A percentile compares a stretch with the other conserved stretches of the same genome.
These are phyloP conservation scores for Asterophora parasitica DNA, from an alignment of 768 basidiomycete genomes.

Conservation along the genomic window DNA sequence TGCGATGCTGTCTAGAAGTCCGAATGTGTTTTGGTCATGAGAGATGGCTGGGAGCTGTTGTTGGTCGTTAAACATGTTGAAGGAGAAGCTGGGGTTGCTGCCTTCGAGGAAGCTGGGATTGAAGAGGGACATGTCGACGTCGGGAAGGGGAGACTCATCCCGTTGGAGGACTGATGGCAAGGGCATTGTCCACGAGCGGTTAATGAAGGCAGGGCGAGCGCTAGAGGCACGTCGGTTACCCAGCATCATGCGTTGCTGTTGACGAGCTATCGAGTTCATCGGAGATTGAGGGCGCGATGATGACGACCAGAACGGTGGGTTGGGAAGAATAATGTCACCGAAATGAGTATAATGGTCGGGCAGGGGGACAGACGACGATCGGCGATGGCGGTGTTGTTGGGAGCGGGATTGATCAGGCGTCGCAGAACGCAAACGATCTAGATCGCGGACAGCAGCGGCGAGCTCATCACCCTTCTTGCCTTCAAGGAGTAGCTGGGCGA, in stretches of 20 bases:
- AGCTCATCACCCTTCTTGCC: slow-evolving; percentile 71
- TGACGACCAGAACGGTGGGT: slow-evolving; percentile 35
- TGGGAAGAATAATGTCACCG: slow-evolving; percentile 40
- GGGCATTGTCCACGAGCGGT: slow-evolving; percentile 32
- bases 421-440: slow-evolving; percentile 35
- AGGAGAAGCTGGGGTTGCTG: slow-evolving; percentile 5
- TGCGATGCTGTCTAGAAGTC: slow-evolving; percentile 23
- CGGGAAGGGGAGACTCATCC: slow-evolving; percentile 46
- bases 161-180: slow-evolving; percentile 28
- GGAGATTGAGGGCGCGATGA: slow-evolving; percentile 42
- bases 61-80: slow-evolving; percentile 1
- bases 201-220: slow-evolving; percentile 33
- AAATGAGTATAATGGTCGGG: slow-evolving; percentile 29
- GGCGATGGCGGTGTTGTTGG: slow-evolving; percentile 37
- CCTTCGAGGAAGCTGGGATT: slow-evolving; percentile 29
- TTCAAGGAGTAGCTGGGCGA: slow-evolving; percentile 58
- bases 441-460: slow-evolving; percentile 50
- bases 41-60: slow-evolving; percentile 11
- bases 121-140: slow-evolving; percentile 43
- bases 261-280: slow-evolving; percentile 38
- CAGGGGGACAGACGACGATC: slow-evolving; percentile 62
- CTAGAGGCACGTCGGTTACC: slow-evolving; percentile 49
- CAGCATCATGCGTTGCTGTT: slow-evolving; percentile 33
- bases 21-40: slow-evolving; percentile 16
- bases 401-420: slow-evolving; percentile 7